phyloP scores from a whole-genome alignment of 208 protist species.

The Herpetomonas samuelpessoai region DNA sequence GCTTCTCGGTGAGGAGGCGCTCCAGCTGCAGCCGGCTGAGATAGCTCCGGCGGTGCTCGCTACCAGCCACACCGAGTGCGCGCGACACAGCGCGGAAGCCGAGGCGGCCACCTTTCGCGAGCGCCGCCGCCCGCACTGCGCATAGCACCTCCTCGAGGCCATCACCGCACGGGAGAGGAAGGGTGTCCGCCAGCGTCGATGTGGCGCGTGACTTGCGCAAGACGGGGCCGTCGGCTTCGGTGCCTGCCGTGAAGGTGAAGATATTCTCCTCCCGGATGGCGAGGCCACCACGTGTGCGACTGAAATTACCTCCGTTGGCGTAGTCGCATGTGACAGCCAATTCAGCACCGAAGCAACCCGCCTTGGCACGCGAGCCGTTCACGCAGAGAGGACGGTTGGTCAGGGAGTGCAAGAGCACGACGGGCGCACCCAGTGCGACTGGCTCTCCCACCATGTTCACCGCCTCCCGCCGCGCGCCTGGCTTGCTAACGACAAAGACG shows the following conservation, averaged over 20 bases:
- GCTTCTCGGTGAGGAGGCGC: slow-evolving; percentile 27
- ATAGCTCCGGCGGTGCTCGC: slow-evolving; percentile 43
- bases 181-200: slow-evolving; percentile 5
- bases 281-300: slow-evolving; percentile 39
- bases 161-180: slow-evolving; percentile 37
- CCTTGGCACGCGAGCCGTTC: slow-evolving; percentile 16
- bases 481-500: slow-evolving; percentile 64
- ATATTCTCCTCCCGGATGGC: slow-evolving; percentile 59
- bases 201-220: not conserved
- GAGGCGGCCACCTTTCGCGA: slow-evolving; percentile 60
- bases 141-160: slow-evolving; percentile 44
- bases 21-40: slow-evolving; percentile 49
- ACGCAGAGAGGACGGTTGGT: slow-evolving; percentile 68
- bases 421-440: slow-evolving; percentile 63
- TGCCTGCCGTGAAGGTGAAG: slow-evolving; percentile 37
- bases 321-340: slow-evolving; percentile 58
- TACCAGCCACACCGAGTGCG: slow-evolving; percentile 68
- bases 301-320: slow-evolving; percentile 21
- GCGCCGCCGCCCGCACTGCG: slow-evolving; percentile 60
- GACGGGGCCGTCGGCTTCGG: not conserved
- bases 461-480: slow-evolving; percentile 42
- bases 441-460: slow-evolving; percentile 41
- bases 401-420: slow-evolving; percentile 69
- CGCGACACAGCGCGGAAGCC: slow-evolving; percentile 73
- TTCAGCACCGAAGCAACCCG: slow-evolving; percentile 69